Conservation (phyloP, 2,329 filamentous ascomycete genomes). For the Aureobasidium sp. region DNA sequence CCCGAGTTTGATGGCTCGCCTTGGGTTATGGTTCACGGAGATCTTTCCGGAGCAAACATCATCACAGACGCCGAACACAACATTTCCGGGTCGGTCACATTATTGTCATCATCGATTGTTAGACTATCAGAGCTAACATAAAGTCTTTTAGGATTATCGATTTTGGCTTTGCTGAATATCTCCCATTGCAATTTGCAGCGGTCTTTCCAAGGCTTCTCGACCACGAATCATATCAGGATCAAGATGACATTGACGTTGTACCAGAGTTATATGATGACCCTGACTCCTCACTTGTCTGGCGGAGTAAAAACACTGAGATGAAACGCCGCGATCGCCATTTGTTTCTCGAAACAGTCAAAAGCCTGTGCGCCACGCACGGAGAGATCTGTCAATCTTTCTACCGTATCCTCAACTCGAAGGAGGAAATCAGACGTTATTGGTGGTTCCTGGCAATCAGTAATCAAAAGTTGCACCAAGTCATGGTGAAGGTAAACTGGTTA, state of each 20-base stretch:
- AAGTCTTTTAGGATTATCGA: not conserved
- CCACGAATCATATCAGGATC: slow-evolving; percentile 6
- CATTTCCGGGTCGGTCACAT: not conserved
- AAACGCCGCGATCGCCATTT: slow-evolving; percentile 1
- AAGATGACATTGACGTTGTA: not conserved
- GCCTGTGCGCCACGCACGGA: not conserved
- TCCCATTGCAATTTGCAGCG: slow-evolving; percentile 7
- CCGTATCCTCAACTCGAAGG: not conserved
- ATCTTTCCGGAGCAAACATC: not conserved
- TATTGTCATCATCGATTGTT: not conserved
- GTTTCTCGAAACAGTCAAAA: slow-evolving; percentile 3
- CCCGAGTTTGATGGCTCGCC: not conserved
- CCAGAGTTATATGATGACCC: not conserved
- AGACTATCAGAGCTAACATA: too few species aligned
- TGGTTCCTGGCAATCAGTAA: slow-evolving; percentile 1
- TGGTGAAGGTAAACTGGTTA: slow-evolving; percentile 3
- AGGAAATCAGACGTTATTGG: slow-evolving; percentile 1
- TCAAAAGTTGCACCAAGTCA: not conserved
- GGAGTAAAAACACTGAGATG: slow-evolving; percentile 2
- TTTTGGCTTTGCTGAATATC: slow-evolving; percentile 3
- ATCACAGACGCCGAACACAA: not conserved
- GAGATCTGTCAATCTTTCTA: not conserved
- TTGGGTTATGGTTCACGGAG: not conserved
- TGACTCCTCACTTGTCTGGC: slow-evolving; percentile 10
- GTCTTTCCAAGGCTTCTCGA: not conserved